Base-by-base conservation (phyloP, 169 alveolate species). In the Plasmodium gallinaceum region DNA sequence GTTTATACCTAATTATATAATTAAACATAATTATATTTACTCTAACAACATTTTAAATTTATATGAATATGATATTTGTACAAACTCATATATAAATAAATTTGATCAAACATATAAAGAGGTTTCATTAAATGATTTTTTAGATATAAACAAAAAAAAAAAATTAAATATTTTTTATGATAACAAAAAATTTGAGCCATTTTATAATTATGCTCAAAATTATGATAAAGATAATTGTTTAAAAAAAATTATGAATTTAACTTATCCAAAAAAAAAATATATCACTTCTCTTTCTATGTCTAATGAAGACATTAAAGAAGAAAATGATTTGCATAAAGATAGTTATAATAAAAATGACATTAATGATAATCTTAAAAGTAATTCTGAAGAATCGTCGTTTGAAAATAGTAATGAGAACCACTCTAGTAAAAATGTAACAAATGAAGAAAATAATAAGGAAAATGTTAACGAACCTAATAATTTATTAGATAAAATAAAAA, bases 1-100 rank as follows among this genome's bases (percentile, higher is more conserved):
- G 20, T 86, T 51, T 26, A 51, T 86, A 43, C 92, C 92, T 7
- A 86, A 86, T 57, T 86, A 86, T 26, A 65, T 86, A 6, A 54
- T 20, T 24, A 86, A 86, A 39, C 92, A 86, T 65, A 86, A 64
- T 32, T 86, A 86, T 52, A 73, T 73, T 0, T 86, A 86, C 51
- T 70, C 92, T 4, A 86, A 62, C 42, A 64, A 66, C 26, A 86
- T 86, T 64, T 46, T 86, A 22, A 86, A 86, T 71, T 57, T 86
- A 2, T 86, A 86, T 64, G 46, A 58, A 51, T 86, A 86, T 86
- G 92, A 86, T 42, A 71, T 86, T 7, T 57, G 58, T 14, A 70
- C 92, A 2, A 86, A 86, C 58, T 86, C 88, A 0, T 86, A 58
- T 86, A 24, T 58, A 5, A 86, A 86, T 20, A 86, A 48, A 37